Evolutionary conservation across 805 yeast genomes (phyloP), one percentile per base, ranked within the genome.

Genomic region (Pichia insulana): DNA sequence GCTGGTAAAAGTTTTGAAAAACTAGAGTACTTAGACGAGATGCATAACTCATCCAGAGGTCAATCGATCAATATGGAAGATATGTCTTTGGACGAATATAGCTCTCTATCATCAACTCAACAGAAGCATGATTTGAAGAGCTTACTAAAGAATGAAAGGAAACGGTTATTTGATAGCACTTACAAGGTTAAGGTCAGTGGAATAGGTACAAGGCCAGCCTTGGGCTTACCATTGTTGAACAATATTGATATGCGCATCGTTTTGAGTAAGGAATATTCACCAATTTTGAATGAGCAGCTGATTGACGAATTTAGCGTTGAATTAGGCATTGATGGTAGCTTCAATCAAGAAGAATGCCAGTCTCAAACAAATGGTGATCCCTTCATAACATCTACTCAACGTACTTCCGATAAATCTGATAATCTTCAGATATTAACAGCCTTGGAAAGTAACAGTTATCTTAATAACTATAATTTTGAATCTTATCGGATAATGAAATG

Each of bases 151-250:
- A 36, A 19, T 2, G 65, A 61, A 30, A 50, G 52, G 27, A 58
- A 52, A 35, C 49, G 56, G 38, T 35, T 58, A 40, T 62, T 62
- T 47, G 63, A 55, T 36, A 55, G 56, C 8, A 50, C 42, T 11
- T 57, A 61, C 43, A 65, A 62, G 42, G 54, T 63, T 38, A 55
- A 55, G 37, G 55, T 61, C 6, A 48, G 60, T 26, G 52, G 55
- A 26, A 59, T 58, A 20, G 54, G 54, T 18, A 61, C 65, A 1
- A 59, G 73, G 1, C 81, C 85, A 3, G 72, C 78, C 15, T 56
- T 78, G 35, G 85, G 84, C 0, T 45, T 71, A 3, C 52, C 65
- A 9, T 76, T 84, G 82, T 66, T 74, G 10, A 73, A 71, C 41
- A 66, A 62, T 41, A 55, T 79, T 10, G 69, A 71, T 42, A 67